Conservation (phyloP, 108 stramenopile species). For the Epithemia pelagica region DNA sequence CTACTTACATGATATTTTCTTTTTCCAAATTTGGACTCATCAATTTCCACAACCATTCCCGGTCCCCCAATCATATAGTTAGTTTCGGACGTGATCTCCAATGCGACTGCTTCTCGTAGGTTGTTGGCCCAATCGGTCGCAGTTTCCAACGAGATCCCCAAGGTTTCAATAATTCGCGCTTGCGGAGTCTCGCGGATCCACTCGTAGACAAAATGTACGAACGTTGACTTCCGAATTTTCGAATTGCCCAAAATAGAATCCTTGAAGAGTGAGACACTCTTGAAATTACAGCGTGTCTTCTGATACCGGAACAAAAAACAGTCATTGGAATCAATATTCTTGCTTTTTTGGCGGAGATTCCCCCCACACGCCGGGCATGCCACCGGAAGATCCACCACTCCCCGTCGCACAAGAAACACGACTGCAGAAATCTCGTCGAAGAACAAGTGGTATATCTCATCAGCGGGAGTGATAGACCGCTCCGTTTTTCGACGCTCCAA, state of each 20-base stretch:
- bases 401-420: neutral
- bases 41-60: neutral
- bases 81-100: neutral
- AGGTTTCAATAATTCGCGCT: neutral
- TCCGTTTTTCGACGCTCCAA: too few species aligned
- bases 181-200: neutral
- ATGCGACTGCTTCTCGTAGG: neutral
- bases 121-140: neutral
- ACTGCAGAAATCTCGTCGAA: neutral
- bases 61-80: neutral
- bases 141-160: neutral
- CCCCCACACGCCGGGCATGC: neutral
- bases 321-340: neutral
- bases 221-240: neutral
- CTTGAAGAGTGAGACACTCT: neutral
- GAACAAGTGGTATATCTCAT: neutral
- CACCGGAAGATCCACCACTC: neutral
- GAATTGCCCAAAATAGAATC: neutral
- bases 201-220: neutral
- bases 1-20: neutral
- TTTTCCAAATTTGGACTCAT: neutral
- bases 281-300: neutral
- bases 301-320: neutral
- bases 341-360: neutral
- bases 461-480: too few species aligned